These are phyloP conservation scores for Sarcodon aspratus DNA, from an alignment of 768 basidiomycete genomes.

Conservation along the genomic window DNA sequence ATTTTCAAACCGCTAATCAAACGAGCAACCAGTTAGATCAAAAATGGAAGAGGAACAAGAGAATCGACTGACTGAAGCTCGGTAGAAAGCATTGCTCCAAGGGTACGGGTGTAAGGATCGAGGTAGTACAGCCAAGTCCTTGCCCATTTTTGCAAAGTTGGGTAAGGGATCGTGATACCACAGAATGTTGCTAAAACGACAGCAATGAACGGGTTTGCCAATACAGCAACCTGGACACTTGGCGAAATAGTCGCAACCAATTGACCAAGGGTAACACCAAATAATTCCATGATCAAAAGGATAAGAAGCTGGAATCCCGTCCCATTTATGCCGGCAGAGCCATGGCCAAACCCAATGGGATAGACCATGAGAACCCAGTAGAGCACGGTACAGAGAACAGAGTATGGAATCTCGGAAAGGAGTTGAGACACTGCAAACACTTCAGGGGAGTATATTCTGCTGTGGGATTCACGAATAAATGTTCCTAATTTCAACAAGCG, in stretches of 20 bases:
- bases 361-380: constrained; percentile 76
- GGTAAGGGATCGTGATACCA: constrained; percentile 69
- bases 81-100: constrained; percentile 66
- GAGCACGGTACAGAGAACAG: constrained; percentile 51
- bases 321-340: constrained; percentile 44
- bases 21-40: constrained; percentile 8
- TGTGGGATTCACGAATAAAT: constrained; percentile 53
- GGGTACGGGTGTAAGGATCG: constrained; percentile 56
- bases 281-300: constrained; percentile 59
- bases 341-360: constrained; percentile 58
- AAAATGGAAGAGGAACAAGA: constrained; percentile 5
- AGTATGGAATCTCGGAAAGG: constrained; percentile 72
- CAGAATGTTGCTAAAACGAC: constrained; percentile 63
- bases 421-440: constrained; percentile 81
- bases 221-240: constrained; percentile 58
- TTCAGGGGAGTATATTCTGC: constrained; percentile 77
- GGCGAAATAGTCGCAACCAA: constrained; percentile 69
- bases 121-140: constrained; percentile 69
- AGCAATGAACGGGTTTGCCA: constrained; percentile 70
- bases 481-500: constrained; percentile 14
- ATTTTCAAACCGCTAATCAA: constrained; percentile 47
- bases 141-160: constrained; percentile 57
- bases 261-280: constrained; percentile 65
- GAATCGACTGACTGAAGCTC: constrained; percentile 46
- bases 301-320: constrained; percentile 66